Base-by-base conservation (phyloP, 202 grass and related monocot species). In the Carex arenaria region DNA sequence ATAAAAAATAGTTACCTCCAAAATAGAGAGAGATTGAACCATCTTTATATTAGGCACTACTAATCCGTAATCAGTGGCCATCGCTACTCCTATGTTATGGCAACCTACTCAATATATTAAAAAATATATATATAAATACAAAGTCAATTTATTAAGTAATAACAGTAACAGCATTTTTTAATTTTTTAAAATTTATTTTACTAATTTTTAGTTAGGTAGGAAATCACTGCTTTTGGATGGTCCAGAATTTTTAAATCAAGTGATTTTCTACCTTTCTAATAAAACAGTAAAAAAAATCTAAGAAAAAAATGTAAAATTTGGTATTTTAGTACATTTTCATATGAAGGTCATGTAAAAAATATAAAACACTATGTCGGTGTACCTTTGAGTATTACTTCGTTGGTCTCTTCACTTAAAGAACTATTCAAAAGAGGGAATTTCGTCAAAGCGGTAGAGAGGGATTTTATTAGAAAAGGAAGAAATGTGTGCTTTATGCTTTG, bases 391-490 rank as follows among this genome's bases (percentile, higher is more conserved):
- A 86, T 64, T 77, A 98, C 87, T 84, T 98, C 92, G 69, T 87
- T 90, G n/a, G 87, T 78, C 85, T 94, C 86, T 31, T 93, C 92
- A 64, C 84, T 83, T 85, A 94, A 93, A 84, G 86, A 98, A 40
- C 95, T 98, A 82, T 94, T 98, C 80, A 98, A 68, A 22, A 98
- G 42, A 54, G 95, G 95, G 57, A 94, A 93, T 90, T 91, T 94
- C 81, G 45, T 94, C 61, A 98, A 61, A 72, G 95, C 87, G 79
- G 91, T 77, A 80, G 95, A 98, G 65, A 94, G 90, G 77, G 95
- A 94, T 57, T 98, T 98, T 78, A 98, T 83, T 45, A 98, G 90
- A 84, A 94, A 98, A 26, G 95, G 95, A 82, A 98, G 90, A 86
- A 93, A 94, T 0, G 95, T 93, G 72, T 94, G 92, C 84, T 94